Percentiles rank a stretch among this genome's conserved stretches.
phyloP scores from a whole-genome alignment of 768 basidiomycete genomes.

The Auricularia sp. region DNA sequence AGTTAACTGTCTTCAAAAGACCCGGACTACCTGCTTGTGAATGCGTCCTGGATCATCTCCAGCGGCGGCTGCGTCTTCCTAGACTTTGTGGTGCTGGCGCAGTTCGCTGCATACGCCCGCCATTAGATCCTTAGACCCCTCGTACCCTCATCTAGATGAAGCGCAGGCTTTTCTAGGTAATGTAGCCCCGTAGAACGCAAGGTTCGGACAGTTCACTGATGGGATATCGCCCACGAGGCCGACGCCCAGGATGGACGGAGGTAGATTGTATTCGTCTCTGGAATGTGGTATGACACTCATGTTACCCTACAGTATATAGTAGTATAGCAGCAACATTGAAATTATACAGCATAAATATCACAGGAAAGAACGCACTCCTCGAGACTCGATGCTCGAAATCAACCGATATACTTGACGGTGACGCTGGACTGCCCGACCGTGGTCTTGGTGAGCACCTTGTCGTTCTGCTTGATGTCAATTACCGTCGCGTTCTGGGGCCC shows the following conservation, averaged over 20 bases:
- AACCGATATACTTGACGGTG: constrained; percentile 16
- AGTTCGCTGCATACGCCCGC: not conserved
- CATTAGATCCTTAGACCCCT: not conserved
- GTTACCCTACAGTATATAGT: not conserved
- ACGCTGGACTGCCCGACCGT: constrained; percentile 14
- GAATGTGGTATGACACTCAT: not conserved
- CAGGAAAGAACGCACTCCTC: not conserved
- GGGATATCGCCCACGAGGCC: no score
- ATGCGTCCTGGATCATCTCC: not conserved
- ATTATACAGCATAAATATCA: no score
- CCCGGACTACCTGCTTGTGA: not conserved
- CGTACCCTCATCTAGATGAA: no score
- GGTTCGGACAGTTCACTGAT: no score
- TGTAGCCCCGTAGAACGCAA: no score
- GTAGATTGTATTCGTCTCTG: not conserved
- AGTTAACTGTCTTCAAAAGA: not conserved
- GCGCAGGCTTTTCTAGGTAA: no score
- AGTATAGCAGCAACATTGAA: no score
- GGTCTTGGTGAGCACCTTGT: constrained; percentile 20
- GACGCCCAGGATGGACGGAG: no score
- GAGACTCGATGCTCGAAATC: not conserved
- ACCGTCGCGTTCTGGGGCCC: constrained; percentile 19
- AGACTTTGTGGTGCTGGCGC: not conserved
- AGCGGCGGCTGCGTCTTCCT: not conserved
- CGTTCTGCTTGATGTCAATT: constrained; percentile 28